A percentile compares a stretch with the other conserved stretches of the same genome.
These are phyloP conservation scores for Lycium ferocissimum DNA, from an alignment of 257 asterid genomes.

Conservation along the genomic window DNA sequence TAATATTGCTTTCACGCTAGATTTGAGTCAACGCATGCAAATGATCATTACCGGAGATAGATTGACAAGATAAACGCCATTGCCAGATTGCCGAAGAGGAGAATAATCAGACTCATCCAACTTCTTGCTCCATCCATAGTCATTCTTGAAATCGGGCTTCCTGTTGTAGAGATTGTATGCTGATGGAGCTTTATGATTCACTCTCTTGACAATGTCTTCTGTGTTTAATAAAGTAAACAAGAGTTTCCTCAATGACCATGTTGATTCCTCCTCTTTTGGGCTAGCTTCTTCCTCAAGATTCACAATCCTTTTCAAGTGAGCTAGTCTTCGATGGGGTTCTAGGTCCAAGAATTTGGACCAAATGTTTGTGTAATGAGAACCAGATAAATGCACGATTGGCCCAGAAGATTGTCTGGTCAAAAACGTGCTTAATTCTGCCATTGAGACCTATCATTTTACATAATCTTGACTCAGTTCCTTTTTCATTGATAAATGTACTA, in stretches of 20 bases:
- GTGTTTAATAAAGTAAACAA: constrained; percentile 41
- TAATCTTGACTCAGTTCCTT: neutral
- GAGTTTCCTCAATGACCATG: constrained; percentile 68
- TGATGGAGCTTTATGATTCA: constrained; percentile 48
- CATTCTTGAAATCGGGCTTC: constrained; percentile 63
- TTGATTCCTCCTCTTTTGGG: constrained; percentile 30
- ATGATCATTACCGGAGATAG: constrained; percentile 61
- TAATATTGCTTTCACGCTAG: no score
- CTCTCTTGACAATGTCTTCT: constrained; percentile 4
- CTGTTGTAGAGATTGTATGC: constrained; percentile 66
- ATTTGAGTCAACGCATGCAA: no score
- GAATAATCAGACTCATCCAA: constrained; percentile 63
- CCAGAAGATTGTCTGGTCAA: constrained; percentile 55
- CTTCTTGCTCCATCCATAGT: constrained; percentile 79
- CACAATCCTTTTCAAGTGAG: constrained; percentile 57
- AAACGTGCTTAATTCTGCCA: constrained; percentile 48
- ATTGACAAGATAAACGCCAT: constrained; percentile 72
- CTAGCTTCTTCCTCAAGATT: constrained; percentile 24
- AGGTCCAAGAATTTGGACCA: constrained; percentile 63
- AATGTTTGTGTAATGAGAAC: constrained; percentile 45
- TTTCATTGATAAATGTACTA: neutral
- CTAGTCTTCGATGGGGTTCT: constrained; percentile 46
- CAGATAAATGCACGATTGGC: constrained; percentile 58
- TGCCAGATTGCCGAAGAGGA: constrained; percentile 59
- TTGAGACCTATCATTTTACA: constrained; percentile 54